Base-by-base conservation (phyloP, 306 rosid genomes). In the Dalbergia cultrata region DNA sequence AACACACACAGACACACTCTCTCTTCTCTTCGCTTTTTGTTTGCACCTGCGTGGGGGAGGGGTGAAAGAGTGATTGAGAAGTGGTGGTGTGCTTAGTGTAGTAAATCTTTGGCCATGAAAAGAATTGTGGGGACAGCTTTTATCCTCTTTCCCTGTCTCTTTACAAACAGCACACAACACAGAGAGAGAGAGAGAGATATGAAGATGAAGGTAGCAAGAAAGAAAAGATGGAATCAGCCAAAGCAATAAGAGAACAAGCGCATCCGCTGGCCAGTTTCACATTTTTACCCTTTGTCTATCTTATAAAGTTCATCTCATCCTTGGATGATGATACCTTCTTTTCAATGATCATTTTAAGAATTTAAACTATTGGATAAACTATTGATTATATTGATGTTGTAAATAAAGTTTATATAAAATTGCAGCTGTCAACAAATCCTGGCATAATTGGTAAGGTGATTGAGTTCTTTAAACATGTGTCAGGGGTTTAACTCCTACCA, bases 21-120 rank as follows among this genome's bases (percentile, higher is more conserved):
- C 37, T 65, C 31, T 78, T 47, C 31, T 44, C 43, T 26, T 7
- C 35, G 62, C 58, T 3, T 75, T 76, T 56, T 47, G 67, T 76
- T 65, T 58, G 90, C 67, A 83, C 85, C 88, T 47, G 53, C 53
- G 16, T 13, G 37, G 34, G 49, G 72, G 49, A 63, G 53, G 53
- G 53, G 53, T 47, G 53, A 72, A 76, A 64, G 72, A 76, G 54
- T 34, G 74, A 61, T 43, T 7, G 47, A 37, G 52, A 5, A 35
- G 54, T 16, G 13, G 44, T 80, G 16, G 35, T 72, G 45, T 72
- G 17, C 8, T 75, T 17, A 9, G 44, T 2, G 53, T 9, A 1
- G 67, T 62, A 33, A n/a, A 33, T 14, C 17, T 54, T 54, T 5
- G 4, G 60, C 22, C 60, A 53, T n/a, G 19, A 53, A 5, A 53